These are phyloP conservation scores for Fusarium xyrophilum DNA, from an alignment of 2,329 filamentous ascomycete species.

Conservation along the genomic window DNA sequence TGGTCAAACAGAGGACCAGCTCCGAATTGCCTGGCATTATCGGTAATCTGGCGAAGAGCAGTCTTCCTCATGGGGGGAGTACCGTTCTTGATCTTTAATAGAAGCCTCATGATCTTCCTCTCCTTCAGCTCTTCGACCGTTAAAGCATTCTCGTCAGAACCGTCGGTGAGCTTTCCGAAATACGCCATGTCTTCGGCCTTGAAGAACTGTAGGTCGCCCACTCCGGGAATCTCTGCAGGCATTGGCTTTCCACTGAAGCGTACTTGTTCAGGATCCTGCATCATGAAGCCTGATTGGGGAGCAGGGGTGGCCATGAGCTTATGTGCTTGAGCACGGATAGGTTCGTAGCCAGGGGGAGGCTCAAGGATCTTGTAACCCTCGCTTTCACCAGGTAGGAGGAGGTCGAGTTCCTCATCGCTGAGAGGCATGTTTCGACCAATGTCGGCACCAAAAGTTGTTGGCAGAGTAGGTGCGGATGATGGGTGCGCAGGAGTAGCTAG, in stretches of 20 bases:
- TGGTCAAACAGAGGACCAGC: slow-evolving; percentile 95
- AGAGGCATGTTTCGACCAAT: slow-evolving; percentile 80
- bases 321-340: slow-evolving; percentile 77
- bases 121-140: slow-evolving; percentile 97
- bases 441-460: slow-evolving; percentile 79
- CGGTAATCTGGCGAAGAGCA: slow-evolving; percentile 92
- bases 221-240: slow-evolving; percentile 93
- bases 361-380: slow-evolving; percentile 94
- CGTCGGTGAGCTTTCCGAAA: slow-evolving; percentile 96
- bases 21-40: slow-evolving; percentile 96
- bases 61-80: slow-evolving; percentile 99
- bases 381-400: slow-evolving; percentile 84
- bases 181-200: slow-evolving; percentile 99
- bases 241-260: slow-evolving; percentile 86
- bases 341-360: slow-evolving; percentile 90
- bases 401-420: slow-evolving; percentile 92
- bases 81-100: slow-evolving; percentile 99
- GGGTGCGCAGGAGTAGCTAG: slow-evolving; percentile 80
- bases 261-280: slow-evolving; percentile 90
- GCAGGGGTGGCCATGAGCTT: slow-evolving; percentile 76
- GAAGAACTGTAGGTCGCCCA: slow-evolving; percentile 96
- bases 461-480: slow-evolving; percentile 62
- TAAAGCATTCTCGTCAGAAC: slow-evolving; percentile 87
- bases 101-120: slow-evolving; percentile 95
- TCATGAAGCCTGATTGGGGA: slow-evolving; percentile 89